phyloP scores from a whole-genome alignment of 805 yeast species.

The Metschnikowia lachancei region DNA sequence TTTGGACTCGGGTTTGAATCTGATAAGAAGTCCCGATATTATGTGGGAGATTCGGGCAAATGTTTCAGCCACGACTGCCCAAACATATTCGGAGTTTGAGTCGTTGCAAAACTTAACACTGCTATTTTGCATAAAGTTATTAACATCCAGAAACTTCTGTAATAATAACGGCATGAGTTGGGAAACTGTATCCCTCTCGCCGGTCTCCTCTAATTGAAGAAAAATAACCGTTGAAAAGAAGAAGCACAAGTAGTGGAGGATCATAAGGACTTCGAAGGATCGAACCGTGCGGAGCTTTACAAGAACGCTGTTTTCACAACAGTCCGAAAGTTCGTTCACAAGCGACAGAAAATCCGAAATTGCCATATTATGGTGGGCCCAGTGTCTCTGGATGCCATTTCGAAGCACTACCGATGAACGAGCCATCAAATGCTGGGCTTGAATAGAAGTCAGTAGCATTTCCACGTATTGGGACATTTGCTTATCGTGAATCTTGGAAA shows the following conservation, averaged over 20 bases:
- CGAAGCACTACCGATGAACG: slow-evolving; percentile 20
- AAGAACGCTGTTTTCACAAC: slow-evolving; percentile 24
- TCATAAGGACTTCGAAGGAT: slow-evolving; percentile 14
- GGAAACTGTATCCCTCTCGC: slow-evolving; percentile 15
- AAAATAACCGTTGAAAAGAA: slow-evolving; percentile 30
- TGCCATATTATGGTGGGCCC: slow-evolving; percentile 14
- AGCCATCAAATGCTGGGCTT: slow-evolving; percentile 31
- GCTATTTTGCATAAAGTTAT: slow-evolving; percentile 14
- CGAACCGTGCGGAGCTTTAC: slow-evolving; percentile 13
- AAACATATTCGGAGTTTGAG: slow-evolving; percentile 21
- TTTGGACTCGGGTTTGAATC: slow-evolving; percentile 21
- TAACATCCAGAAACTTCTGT: slow-evolving; percentile 16
- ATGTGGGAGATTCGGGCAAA: slow-evolving; percentile 32
- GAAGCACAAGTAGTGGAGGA: slow-evolving; percentile 29
- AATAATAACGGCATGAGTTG: slow-evolving; percentile 21
- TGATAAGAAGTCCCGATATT: slow-evolving; percentile 31
- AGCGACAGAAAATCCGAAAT: slow-evolving; percentile 23
- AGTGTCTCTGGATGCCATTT: slow-evolving; percentile 12
- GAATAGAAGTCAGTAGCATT: slow-evolving; percentile 21
- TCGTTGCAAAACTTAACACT: slow-evolving; percentile 9
- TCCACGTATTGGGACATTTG: slow-evolving; percentile 8
- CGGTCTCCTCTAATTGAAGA: slow-evolving; percentile 37
- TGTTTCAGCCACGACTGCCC: slow-evolving; percentile 29
- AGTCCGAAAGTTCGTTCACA: slow-evolving; percentile 25
- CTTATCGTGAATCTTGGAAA: slow-evolving; percentile 16